These are phyloP conservation scores for Nakazawaea sp. DNA, from an alignment of 805 yeast species.

Conservation along the genomic window DNA sequence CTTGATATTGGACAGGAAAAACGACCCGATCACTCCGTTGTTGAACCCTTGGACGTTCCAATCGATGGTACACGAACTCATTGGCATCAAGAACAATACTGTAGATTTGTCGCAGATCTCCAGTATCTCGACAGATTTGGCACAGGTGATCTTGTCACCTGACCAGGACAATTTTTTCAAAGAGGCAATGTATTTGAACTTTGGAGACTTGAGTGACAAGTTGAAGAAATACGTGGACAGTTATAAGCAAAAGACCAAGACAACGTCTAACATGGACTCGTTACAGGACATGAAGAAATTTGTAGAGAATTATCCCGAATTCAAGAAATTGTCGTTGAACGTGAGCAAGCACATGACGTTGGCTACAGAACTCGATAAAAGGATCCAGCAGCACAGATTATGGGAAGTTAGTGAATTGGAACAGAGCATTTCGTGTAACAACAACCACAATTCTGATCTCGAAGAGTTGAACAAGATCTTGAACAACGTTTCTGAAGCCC, in stretches of 20 bases:
- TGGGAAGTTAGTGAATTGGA: slow-evolving; percentile 90
- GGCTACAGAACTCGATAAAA: slow-evolving; percentile 78
- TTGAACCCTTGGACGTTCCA: slow-evolving; percentile 97
- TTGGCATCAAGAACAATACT: slow-evolving; percentile 77
- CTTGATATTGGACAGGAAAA: slow-evolving; percentile 72
- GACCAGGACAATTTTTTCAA: slow-evolving; percentile 72
- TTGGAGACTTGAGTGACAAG: slow-evolving; percentile 89
- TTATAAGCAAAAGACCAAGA: slow-evolving; percentile 75
- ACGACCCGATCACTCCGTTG: slow-evolving; percentile 91
- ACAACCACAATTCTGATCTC: slow-evolving; percentile 47
- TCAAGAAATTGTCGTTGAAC: slow-evolving; percentile 78
- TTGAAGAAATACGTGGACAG: slow-evolving; percentile 79
- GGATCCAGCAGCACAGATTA: slow-evolving; percentile 54
- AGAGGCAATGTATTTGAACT: slow-evolving; percentile 81
- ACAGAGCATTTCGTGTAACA: slow-evolving; percentile 71
- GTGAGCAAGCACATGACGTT: slow-evolving; percentile 89
- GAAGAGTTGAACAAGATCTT: slow-evolving; percentile 51
- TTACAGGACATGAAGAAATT: slow-evolving; percentile 87
- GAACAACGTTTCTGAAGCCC: slow-evolving; percentile 17
- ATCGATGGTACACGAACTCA: slow-evolving; percentile 91
- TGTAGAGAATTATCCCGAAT: slow-evolving; percentile 91
- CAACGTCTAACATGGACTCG: slow-evolving; percentile 63
- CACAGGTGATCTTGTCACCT: slow-evolving; percentile 57
- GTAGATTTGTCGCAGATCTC: slow-evolving; percentile 58
- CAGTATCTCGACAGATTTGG: slow-evolving; percentile 48